Base-by-base conservation (phyloP, 371 early-diverging fungal species). In the Mucor plumbeus region DNA sequence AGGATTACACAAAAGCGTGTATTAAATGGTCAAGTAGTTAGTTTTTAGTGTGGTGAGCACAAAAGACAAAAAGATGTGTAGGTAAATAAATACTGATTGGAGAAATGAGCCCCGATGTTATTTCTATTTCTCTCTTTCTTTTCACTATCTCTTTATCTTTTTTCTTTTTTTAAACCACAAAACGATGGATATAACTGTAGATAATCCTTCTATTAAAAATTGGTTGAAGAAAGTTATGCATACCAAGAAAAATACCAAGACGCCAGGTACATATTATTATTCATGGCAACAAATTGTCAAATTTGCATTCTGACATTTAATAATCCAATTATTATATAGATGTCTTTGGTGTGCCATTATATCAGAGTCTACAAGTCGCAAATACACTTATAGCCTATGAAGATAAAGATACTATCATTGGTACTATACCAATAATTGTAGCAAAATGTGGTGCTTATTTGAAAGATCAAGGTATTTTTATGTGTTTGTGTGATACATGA, bases 361-460 rank as follows among this genome's bases (percentile, higher is more conserved):
- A 44, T 35, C 59, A 75, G 38, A 71, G 72, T 36, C 60, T 75
- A 39, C 59, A 65, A 40, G 44, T 68, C 11, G 72, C 75, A 10
- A 58, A 60, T 31, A 72, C 69, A 11, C 44, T 60, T 6, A 72
- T 75, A 43, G 64, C 69, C 19, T 75, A 72, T 47, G 69, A 68
- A 35, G 69, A 69, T 19, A 59, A 64, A 31, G 59, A 66, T 31
- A 65, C 33, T 48, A 47, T 65, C 14, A 65, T 65, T 33, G 84
- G 84, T 2, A 75, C 68, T 21, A 78, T 83, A 36, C 84, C 84
- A 31, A 81, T 78, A 13, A 75, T 83, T 15, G 84, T 83, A 48
- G 78, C 80, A 31, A 83, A 83, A 60, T 83, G 84, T 54, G 84
- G 84, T 21, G 76, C 74, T 35, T 70, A 71, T 50, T 57, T 83